Percentiles rank a stretch among this genome's conserved stretches.
phyloP scores from a whole-genome alignment of 1,139 yeast genomes.

The Eremothecium cymbalariae region DNA sequence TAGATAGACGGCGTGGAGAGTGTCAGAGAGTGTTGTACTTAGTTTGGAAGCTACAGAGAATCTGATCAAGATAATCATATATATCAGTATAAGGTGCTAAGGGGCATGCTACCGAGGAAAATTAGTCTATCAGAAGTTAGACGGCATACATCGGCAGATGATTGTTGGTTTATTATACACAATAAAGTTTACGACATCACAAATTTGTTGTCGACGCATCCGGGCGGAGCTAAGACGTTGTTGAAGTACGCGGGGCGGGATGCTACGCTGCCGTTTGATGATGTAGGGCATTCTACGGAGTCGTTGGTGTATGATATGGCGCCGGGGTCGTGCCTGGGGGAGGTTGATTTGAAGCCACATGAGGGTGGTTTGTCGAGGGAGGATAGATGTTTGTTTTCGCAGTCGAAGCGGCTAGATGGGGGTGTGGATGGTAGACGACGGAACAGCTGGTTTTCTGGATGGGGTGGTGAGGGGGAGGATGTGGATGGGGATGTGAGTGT shows the following conservation, averaged over 20 bases:
- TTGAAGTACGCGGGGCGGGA: conserved; percentile 68
- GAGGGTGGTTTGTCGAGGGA: not conserved
- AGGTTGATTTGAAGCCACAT: not conserved
- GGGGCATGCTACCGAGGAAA: conserved; percentile 34
- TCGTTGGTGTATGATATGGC: conserved; percentile 26
- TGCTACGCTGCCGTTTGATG: conserved; percentile 51
- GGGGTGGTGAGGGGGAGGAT: not conserved
- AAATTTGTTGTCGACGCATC: conserved; percentile 44
- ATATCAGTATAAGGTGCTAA: conserved; percentile 5
- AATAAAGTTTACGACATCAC: conserved; percentile 56
- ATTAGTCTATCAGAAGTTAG: conserved; percentile 36
- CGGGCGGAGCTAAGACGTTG: conserved; percentile 65
- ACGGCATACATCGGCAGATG: conserved; percentile 42
- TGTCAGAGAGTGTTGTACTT: no score
- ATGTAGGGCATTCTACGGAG: conserved; percentile 35
- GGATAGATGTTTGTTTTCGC: not conserved
- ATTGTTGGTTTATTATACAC: conserved; percentile 58
- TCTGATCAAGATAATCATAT: no score
- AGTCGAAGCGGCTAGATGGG: not conserved
- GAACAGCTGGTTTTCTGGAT: not conserved
- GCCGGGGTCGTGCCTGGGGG: conserved; percentile 9
- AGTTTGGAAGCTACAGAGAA: no score
- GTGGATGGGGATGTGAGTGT: not conserved
- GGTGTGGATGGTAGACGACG: not conserved
- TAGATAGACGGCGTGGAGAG: no score